Percentiles rank a stretch among this genome's conserved stretches.
Evolutionary conservation across 2,329 filamentous ascomycete species (phyloP).

Genomic region (Cercospora zeina): DNA sequence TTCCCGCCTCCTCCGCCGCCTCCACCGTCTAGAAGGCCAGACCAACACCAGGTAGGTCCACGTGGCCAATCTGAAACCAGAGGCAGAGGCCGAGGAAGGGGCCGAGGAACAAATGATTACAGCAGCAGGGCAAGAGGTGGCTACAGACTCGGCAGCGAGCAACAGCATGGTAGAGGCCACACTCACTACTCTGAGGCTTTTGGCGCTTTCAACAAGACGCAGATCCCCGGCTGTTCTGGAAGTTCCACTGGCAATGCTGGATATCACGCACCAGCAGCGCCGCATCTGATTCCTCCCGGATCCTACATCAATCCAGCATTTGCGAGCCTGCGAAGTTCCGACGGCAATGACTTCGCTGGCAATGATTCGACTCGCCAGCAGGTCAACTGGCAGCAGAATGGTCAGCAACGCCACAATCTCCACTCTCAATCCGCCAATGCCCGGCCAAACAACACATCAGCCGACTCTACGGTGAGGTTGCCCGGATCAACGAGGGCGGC

Average conservation of each 20-base stretch:
- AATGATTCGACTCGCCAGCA: background rate
- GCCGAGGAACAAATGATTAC: conserved; percentile 3
- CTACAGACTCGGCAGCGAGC: background rate
- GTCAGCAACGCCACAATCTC: background rate
- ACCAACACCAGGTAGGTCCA: conserved; percentile 24
- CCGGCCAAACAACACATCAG: background rate
- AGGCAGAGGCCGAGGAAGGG: conserved; percentile 31
- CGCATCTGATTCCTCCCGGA: conserved; percentile 27
- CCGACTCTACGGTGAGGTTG: background rate
- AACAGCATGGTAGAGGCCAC: background rate
- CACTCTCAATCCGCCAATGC: background rate
- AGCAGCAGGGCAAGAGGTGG: background rate
- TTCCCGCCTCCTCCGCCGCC: conserved; percentile 54
- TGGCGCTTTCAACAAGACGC: background rate
- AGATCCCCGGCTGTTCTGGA: background rate
- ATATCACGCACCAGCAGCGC: background rate
- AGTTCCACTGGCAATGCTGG: background rate
- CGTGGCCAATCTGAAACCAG: conserved; percentile 29
- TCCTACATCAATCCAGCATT: conserved; percentile 39
- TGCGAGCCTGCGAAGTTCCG: background rate
- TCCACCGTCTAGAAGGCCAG: conserved; percentile 26
- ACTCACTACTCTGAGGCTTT: background rate
- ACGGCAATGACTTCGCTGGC: background rate
- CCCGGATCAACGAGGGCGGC: too few relatives aligned
- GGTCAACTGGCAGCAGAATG: background rate